Conservation (phyloP, 352 stramenopile species). For the Phytophthora sp. region DNA sequence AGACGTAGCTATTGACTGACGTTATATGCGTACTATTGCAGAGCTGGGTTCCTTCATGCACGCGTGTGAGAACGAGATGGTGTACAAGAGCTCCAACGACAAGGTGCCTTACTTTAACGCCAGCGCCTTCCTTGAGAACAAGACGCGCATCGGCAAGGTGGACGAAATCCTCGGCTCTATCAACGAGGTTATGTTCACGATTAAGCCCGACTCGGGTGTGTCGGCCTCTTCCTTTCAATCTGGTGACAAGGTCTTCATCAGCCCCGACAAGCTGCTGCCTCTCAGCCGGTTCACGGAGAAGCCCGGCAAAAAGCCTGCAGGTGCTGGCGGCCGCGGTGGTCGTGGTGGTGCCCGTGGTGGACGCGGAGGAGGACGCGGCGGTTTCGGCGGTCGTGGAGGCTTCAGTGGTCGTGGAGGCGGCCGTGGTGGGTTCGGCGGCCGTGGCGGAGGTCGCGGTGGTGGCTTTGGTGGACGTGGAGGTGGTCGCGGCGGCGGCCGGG, state of each 20-base stretch:
- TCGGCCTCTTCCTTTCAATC: conserved; percentile 95
- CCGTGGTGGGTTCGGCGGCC: conserved; percentile 28
- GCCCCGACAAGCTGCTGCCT: conserved; percentile 96
- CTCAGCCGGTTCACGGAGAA: conserved; percentile 96
- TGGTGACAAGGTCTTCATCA: conserved; percentile 98
- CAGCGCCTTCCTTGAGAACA: conserved; percentile 98
- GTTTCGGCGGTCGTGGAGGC: conserved; percentile 51
- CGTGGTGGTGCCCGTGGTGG: conserved; percentile 48
- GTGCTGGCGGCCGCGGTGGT: conserved; percentile 51
- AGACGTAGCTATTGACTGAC: conserved; percentile 1
- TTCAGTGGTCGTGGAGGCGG: conserved; percentile 54
- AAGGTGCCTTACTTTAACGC: conserved; percentile 99
- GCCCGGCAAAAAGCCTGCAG: conserved; percentile 63
- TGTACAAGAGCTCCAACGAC: conserved; percentile 96
- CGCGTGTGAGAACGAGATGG: conserved; percentile 97
- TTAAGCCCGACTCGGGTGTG: conserved; percentile 96
- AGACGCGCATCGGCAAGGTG: conserved; percentile 99
- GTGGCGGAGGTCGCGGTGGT: conserved; percentile 32
- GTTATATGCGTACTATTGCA: conserved; percentile 37
- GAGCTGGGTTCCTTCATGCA: conserved; percentile 97
- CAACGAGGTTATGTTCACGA: conserved; percentile 96
- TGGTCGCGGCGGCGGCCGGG: conserved; percentile 31
- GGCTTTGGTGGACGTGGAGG: conserved; percentile 53
- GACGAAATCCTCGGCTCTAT: conserved; percentile 99
- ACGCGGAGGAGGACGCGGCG: conserved; percentile 39